These are phyloP conservation scores for Pelargonium citronellum DNA, from an alignment of 441 rosid genomes.

Conservation along the genomic window DNA sequence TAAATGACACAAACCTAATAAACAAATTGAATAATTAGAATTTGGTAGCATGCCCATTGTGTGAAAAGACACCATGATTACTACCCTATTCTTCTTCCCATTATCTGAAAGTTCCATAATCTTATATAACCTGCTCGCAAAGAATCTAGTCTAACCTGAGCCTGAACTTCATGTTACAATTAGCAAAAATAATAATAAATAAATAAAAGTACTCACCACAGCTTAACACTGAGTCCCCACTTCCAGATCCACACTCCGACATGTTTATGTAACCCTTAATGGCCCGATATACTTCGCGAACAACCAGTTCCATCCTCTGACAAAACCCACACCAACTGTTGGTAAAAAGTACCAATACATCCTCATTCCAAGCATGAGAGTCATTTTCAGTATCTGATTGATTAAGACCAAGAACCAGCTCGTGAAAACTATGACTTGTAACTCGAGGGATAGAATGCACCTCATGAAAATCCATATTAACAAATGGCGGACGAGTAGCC, in stretches of 20 bases:
- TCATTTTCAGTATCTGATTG: slow-evolving; percentile 35
- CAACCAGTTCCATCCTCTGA: slow-evolving; percentile 86
- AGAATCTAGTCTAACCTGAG: slow-evolving; percentile 3
- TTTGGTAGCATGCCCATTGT: neutral
- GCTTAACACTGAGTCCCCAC: slow-evolving; percentile 28
- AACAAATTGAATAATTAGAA: neutral
- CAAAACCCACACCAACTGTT: slow-evolving; percentile 92
- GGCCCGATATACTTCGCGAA: slow-evolving; percentile 75
- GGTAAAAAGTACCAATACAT: slow-evolving; percentile 85
- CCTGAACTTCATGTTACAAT: neutral
- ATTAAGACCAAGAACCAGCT: slow-evolving; percentile 53
- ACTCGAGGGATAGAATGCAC: slow-evolving; percentile 69
- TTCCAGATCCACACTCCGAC: slow-evolving; percentile 36
- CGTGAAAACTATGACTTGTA: slow-evolving; percentile 46
- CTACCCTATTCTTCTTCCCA: neutral
- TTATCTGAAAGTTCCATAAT: neutral
- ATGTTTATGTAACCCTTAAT: slow-evolving; percentile 44
- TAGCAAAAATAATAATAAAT: slow-evolving; percentile 16
- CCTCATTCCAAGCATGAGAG: slow-evolving; percentile 45
- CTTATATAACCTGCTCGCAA: neutral
- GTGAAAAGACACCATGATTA: neutral
- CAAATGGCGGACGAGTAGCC: slow-evolving; percentile 62
- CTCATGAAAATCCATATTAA: slow-evolving; percentile 76
- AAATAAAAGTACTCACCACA: slow-evolving; percentile 37
- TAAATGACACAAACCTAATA: neutral